phyloP scores from a whole-genome alignment of 2,329 filamentous ascomycete genomes.

The Colletotrichum gloeosporioides region DNA sequence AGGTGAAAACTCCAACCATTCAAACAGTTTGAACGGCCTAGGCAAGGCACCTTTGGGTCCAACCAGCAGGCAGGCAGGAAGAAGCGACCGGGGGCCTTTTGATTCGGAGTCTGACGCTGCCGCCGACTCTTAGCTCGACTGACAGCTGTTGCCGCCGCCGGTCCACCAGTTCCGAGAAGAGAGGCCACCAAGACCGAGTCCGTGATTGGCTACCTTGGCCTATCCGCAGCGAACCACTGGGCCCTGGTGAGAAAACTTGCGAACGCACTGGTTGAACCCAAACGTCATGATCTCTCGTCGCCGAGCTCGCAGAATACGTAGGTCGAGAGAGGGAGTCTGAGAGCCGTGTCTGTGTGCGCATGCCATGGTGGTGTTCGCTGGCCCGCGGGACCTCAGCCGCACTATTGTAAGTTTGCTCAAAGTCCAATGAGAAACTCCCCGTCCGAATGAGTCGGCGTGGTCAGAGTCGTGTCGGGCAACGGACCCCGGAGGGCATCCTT shows the following conservation, averaged over 20 bases:
- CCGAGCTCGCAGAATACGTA: neutral
- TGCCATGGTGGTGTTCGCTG: neutral
- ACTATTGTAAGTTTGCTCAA: conserved; percentile 4
- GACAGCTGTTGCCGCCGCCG: neutral
- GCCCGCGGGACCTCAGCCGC: conserved; percentile 1
- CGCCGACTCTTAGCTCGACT: neutral
- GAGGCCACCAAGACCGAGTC: neutral
- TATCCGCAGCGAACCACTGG: neutral
- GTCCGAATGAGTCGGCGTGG: neutral
- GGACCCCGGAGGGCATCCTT: neutral
- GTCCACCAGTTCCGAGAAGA: conserved; percentile 11
- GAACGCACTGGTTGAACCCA: neutral
- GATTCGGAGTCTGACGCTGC: neutral
- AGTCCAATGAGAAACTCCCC: neutral
- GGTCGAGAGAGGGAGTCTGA: neutral
- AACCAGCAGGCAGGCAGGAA: neutral
- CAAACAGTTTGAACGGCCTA: neutral
- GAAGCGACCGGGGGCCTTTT: neutral
- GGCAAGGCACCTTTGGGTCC: neutral
- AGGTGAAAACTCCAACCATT: neutral
- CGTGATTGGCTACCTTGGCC: conserved; percentile 8
- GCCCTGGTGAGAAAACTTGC: neutral
- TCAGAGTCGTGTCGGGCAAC: conserved; percentile 11
- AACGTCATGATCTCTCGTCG: conserved; percentile 14
- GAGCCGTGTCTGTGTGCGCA: neutral